phyloP scores from a whole-genome alignment of 192 early-diverging fungal genomes.

The Coemansia sp. region DNA sequence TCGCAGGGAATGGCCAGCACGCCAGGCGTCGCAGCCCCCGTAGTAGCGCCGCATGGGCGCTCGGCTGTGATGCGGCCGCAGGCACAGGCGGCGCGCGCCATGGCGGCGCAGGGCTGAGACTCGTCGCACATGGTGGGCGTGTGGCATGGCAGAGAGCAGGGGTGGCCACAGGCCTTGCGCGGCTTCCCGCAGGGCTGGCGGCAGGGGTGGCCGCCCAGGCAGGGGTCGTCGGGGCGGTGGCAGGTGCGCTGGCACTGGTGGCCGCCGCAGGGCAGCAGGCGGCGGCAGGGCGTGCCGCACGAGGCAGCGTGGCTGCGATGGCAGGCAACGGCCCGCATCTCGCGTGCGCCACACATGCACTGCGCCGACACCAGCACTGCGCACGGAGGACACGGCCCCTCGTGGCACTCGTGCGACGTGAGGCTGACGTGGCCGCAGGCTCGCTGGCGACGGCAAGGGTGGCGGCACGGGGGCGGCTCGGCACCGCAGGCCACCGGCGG shows the following conservation, averaged over 20 bases:
- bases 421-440: slow-evolving; percentile 79
- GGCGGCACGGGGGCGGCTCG: slow-evolving; percentile 69
- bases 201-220: slow-evolving; percentile 68
- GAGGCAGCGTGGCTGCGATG: slow-evolving; percentile 64
- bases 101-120: slow-evolving; percentile 64
- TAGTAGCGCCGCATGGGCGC: slow-evolving; percentile 68
- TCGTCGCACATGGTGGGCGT: slow-evolving; percentile 75
- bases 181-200: slow-evolving; percentile 70
- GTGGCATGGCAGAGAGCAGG: slow-evolving; percentile 77
- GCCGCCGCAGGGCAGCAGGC: slow-evolving; percentile 64
- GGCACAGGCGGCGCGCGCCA: slow-evolving; percentile 59
- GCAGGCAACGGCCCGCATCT: slow-evolving; percentile 81
- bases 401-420: slow-evolving; percentile 82
- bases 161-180: slow-evolving; percentile 83
- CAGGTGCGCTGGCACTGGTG: slow-evolving; percentile 84
- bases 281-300: slow-evolving; percentile 64
- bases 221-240: slow-evolving; percentile 70
- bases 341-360: slow-evolving; percentile 80
- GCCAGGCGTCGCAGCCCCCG: slow-evolving; percentile 37
- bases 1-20: slow-evolving; percentile 70
- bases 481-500: slow-evolving; percentile 90
- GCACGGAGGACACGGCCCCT: slow-evolving; percentile 91
- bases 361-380: slow-evolving; percentile 71
- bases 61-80: slow-evolving; percentile 72
- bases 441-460: slow-evolving; percentile 68